Evolutionary conservation across 1,284 basidiomycete species (phyloP).

Genomic region (Apiotrichum montevideense): DNA sequence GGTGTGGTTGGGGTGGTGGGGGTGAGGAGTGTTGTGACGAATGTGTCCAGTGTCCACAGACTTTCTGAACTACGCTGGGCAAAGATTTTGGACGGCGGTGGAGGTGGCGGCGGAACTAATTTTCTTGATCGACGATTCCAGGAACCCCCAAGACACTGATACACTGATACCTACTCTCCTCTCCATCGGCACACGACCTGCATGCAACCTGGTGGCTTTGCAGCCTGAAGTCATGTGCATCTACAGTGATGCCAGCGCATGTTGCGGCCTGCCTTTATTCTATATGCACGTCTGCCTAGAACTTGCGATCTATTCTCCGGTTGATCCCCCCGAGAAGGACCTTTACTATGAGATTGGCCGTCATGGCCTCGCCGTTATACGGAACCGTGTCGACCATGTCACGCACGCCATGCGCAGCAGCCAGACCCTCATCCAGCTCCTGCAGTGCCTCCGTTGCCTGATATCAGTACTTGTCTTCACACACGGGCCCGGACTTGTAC

Average conservation of each 20-base stretch:
- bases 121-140: too few species aligned
- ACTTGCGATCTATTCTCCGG: conserved; percentile 27
- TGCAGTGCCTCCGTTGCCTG: conserved; percentile 38
- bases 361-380: conserved; percentile 30
- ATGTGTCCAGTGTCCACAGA: not conserved
- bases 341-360: conserved; percentile 35
- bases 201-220: too few species aligned
- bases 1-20: not conserved
- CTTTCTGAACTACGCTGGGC: not conserved
- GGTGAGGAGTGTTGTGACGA: not conserved
- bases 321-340: conserved; percentile 42
- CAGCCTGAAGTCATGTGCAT: too few species aligned
- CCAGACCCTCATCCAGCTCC: conserved; percentile 42
- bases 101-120: not conserved
- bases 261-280: too few species aligned
- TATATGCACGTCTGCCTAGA: not conserved
- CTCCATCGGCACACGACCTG: too few species aligned
- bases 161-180: too few species aligned
- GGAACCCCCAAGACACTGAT: too few species aligned
- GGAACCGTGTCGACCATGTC: conserved; percentile 44
- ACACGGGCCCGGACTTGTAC: conserved; percentile 3
- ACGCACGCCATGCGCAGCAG: conserved; percentile 29
- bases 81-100: conserved; percentile 1
- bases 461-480: not conserved
- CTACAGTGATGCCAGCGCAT: too few species aligned